Evolutionary conservation across 129 eudicot genomes (phyloP), one percentile per base, ranked within the genome.

Genomic region (Tagetes erecta): DNA sequence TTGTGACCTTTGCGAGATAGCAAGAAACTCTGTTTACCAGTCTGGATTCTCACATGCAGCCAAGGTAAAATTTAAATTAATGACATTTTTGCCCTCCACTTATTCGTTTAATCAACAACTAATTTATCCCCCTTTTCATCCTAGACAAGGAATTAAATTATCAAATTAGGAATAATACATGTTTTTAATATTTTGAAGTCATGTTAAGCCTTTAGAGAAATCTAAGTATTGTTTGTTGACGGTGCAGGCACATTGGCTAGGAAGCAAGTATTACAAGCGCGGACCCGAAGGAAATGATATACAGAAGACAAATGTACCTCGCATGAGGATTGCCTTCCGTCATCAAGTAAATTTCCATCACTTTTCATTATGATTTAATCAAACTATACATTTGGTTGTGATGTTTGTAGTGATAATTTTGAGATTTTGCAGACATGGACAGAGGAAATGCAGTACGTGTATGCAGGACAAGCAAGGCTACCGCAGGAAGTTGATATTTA

Each of bases 1-100:
- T 5, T 94, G 97, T 72, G 99, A 94, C 80, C 88, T 94, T 30
- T 88, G 99, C 71, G 99, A 94, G 86, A 88, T 94, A 72, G 99
- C 97, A 31, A 83, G 99, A 68, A 88, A 94, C 75, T 94, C 99
- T 3, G 97, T 94, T 58, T 91, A 90, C 83, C 99, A 94, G 67
- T 94, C 97, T 51, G 99, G 99, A 75, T 94, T 94, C 73, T 67
- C 87, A 6, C 99, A 94, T 81, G 83, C 90, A 58, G 96, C 91
- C 67, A 94, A 94, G 99, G 99, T 93, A 84, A 44, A 5, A 0
- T 50, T 63, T 27, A 20, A 41, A 35, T 35, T 13, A 4, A 34
- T 11, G 9, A 36, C 34, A 47, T 69, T 11, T 38, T 46, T n/a
- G 10, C 57, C 40, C 8, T 30, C 13, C 34, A 14, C 3, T 27